Base-by-base conservation (phyloP, 2,329 filamentous ascomycete genomes). In the Colletotrichum sidae region DNA sequence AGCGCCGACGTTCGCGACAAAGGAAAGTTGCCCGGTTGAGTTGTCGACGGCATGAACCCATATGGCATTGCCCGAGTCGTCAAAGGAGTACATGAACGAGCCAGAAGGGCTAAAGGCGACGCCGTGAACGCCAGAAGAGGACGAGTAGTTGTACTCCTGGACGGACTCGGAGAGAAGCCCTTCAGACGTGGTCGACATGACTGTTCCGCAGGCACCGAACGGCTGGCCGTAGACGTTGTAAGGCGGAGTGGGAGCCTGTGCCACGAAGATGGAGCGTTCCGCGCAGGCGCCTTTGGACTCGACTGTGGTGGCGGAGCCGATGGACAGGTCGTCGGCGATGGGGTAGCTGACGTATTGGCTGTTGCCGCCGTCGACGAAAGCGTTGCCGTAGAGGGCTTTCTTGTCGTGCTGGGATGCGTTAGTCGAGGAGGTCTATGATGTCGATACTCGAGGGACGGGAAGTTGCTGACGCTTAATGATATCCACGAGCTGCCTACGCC, bases 131-230 rank as follows among this genome's bases (percentile, higher is more conserved):
- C 56, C 56, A 8, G 56, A 53, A 6, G 37, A 35, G 6, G 56
- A 45, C 6, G 39, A 46, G 56, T 60, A 60, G 56, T 60, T 53
- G 49, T 52, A 60, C 9, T 60, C 56, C 13, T 60, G 56, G 15
- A 53, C 53, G 7, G 49, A 37, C 33, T 60, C 56, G 8, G 25
- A n/a, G 7, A 60, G 56, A 6, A 60, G 33, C 33, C 56, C 56
- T 6, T 51, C 15, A 4, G 15, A 33, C 2, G 38, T 47, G 13
- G 53, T 49, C 13, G 56, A 60, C 56, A 60, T 60, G 17, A 60
- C 56, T 4, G 56, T 60, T 6, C 56, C 56, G 9, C 56, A 60
- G 2, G 56, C 56, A 15, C 56, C 56, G n/a, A 60, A 53, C 1
- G 49, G 56, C 5, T 42, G 39, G 8, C 56, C 56, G 33, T 60